Base-by-base conservation (phyloP, 768 basidiomycete genomes). In the Trametopsis cervina region DNA sequence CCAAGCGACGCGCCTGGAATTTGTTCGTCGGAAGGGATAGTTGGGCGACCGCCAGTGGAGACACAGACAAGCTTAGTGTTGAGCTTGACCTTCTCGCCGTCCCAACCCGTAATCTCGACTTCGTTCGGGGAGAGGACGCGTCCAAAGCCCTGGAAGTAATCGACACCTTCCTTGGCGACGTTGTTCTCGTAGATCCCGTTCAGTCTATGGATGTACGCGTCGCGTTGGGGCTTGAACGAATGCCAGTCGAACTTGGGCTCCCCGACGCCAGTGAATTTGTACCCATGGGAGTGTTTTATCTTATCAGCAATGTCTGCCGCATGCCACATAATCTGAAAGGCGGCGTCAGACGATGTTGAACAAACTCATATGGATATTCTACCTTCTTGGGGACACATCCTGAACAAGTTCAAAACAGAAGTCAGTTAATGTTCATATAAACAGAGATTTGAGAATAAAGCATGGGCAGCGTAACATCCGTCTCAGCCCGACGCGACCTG, bases 331-430 rank as follows among this genome's bases (percentile, higher is more conserved):
- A 99, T 83, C 90, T 95, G 42, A 6, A 24, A 39, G 10, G 15
- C 12, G 37, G 15, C 22, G 46, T 35, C 20, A 43, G 10, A 7
- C 22, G 17, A 23, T 4, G 21, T 13, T 1, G 6, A 7, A 33
- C 26, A 15, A 22, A 37, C 10, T 25, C 13, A 25, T 29, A 18
- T 17, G 2, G 6, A 42, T 17, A 57, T 69, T 41, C 42, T n/a
- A 81, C 91, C 74, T 96, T 99, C 71, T 99, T 99, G 13, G 96
- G 96, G 4, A 99, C 92, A 69, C 95, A 97, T 59, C 92, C 91
- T 89, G 54, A 5, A 50, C n/a, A n/a, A 25, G 4, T 15, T 25
- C 12, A 23, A 38, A 41, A 33, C 11, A 35, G 11, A 44, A 36
- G 42, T 33, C 29, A 33, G 29, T 33, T 33, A 7, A 33, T 33